phyloP scores from a whole-genome alignment of 2,329 filamentous ascomycete species.

The Colletotrichum simmondsii region DNA sequence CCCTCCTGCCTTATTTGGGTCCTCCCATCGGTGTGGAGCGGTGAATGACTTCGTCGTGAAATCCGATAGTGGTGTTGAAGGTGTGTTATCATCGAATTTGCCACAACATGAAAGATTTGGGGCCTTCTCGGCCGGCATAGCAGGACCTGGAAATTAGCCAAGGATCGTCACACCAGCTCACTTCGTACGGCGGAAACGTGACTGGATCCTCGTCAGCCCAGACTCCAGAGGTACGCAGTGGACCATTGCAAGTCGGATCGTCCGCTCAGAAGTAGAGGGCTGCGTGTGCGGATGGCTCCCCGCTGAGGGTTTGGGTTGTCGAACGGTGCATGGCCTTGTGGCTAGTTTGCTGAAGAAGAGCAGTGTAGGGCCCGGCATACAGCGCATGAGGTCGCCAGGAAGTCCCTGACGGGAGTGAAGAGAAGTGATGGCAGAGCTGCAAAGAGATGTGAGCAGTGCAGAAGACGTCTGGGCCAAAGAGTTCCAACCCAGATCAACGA shows the following conservation, averaged over 20 bases:
- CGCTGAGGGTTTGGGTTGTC: neutral
- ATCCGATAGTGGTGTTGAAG: neutral
- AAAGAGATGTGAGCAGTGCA: neutral
- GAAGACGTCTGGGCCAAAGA: neutral
- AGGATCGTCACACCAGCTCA: conserved; percentile 4
- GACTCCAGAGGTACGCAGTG: neutral
- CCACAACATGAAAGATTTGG: conserved; percentile 6
- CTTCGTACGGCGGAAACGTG: neutral
- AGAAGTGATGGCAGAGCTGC: too few species aligned
- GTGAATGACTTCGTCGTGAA: conserved; percentile 4
- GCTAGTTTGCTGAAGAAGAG: neutral
- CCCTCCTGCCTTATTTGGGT: neutral
- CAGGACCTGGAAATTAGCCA: conserved; percentile 1
- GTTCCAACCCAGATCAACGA: neutral
- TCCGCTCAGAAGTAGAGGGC: neutral
- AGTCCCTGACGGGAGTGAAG: neutral
- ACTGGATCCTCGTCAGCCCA: neutral
- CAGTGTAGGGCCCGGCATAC: neutral
- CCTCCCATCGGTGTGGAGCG: conserved; percentile 11
- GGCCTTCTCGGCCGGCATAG: neutral
- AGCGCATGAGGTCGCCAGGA: neutral
- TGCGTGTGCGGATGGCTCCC: neutral
- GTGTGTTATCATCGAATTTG: neutral
- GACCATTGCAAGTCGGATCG: neutral
- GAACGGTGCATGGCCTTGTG: neutral